Evolutionary conservation across 2,329 filamentous ascomycete genomes (phyloP).

Genomic region (Epicoccum sorghinum): DNA sequence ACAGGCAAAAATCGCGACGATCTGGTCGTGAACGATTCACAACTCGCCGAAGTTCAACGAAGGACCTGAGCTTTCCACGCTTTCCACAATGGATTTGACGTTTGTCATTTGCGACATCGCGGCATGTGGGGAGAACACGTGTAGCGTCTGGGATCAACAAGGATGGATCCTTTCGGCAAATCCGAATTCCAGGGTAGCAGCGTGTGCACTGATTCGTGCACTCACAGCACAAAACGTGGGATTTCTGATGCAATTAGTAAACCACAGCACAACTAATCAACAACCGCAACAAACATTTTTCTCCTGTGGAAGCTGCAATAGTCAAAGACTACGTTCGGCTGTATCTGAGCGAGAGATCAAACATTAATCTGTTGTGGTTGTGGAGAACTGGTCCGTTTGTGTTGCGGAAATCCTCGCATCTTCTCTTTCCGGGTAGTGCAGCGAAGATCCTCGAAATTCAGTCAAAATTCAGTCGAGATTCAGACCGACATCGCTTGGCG

Average conservation of each 20-base stretch:
- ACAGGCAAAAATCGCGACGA: constrained; percentile 14
- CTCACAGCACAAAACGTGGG: neutral
- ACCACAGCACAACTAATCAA: too few relatives aligned
- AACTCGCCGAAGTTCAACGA: constrained; percentile 1
- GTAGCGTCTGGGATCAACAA: neutral
- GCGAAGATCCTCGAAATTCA: too few relatives aligned
- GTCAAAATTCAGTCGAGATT: too few relatives aligned
- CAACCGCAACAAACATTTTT: too few relatives aligned
- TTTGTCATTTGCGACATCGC: constrained; percentile 4
- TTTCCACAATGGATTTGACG: constrained; percentile 4
- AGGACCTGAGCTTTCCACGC: neutral
- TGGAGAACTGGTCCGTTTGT: too few relatives aligned
- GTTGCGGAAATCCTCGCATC: too few relatives aligned
- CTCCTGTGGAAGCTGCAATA: too few relatives aligned
- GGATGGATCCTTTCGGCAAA: constrained; percentile 8
- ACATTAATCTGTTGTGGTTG: too few relatives aligned
- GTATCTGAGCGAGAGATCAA: too few relatives aligned
- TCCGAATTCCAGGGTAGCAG: neutral
- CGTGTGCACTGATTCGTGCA: constrained; percentile 7
- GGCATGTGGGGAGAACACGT: constrained; percentile 1
- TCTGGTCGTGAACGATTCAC: constrained; percentile 8
- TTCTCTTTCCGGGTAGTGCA: too few relatives aligned
- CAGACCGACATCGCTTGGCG: constrained; percentile 3
- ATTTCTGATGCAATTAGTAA: too few relatives aligned
- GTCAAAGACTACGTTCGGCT: too few relatives aligned